Percentiles rank a stretch among this genome's conserved stretches.
Conservation (phyloP, 2,329 filamentous ascomycete species). For the Apiospora malaysiana region DNA sequence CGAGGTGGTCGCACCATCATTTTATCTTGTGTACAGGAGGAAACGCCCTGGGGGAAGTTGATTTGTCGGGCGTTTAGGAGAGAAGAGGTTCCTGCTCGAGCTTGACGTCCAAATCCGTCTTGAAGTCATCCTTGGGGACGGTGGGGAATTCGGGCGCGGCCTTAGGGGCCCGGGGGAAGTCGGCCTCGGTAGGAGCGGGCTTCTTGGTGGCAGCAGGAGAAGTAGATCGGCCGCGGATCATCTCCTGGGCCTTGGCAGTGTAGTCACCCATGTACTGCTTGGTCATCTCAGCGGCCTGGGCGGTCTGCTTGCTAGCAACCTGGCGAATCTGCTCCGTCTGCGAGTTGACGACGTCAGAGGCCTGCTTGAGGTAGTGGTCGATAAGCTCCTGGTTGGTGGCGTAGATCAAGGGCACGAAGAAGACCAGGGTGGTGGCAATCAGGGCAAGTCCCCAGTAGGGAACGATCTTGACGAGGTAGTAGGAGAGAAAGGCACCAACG, state of each 20-base stretch:
- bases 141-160: conserved; percentile 30
- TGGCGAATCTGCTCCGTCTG: conserved; percentile 68
- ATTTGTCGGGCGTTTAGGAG: conserved; percentile 1
- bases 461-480: conserved; percentile 72
- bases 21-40: conserved; percentile 1
- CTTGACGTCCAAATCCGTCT: conserved; percentile 28
- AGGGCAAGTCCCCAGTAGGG: conserved; percentile 73
- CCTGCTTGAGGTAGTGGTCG: conserved; percentile 65
- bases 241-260: conserved; percentile 69
- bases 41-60: not conserved
- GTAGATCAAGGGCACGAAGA: conserved; percentile 69
- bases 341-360: conserved; percentile 61
- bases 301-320: conserved; percentile 68
- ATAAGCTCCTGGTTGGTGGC: conserved; percentile 73
- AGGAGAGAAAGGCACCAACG: conserved; percentile 66
- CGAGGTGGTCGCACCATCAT: not conserved
- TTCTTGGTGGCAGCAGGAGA: conserved; percentile 50
- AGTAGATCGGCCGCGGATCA: conserved; percentile 58
- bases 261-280: conserved; percentile 74
- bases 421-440: conserved; percentile 62
- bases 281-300: conserved; percentile 65
- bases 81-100: conserved; percentile 38
- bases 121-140: conserved; percentile 45
- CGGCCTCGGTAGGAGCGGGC: conserved; percentile 44
- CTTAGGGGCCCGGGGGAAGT: conserved; percentile 55